Evolutionary conservation across 768 basidiomycete genomes (phyloP), one percentile per base, ranked within the genome.

Genomic region (Boletus patriciae): DNA sequence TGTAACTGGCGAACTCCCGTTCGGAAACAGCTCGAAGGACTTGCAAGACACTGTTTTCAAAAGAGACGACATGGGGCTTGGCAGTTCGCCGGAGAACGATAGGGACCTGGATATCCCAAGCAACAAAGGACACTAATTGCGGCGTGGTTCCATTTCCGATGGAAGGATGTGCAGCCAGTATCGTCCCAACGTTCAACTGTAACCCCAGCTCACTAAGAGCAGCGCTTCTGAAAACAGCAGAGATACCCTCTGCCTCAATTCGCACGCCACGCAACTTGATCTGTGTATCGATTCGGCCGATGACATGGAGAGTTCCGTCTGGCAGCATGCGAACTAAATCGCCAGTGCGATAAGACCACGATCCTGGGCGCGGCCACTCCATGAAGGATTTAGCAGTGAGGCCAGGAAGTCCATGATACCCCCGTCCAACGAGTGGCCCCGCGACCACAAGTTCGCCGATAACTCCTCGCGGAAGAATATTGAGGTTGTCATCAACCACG

Each of bases 181-280:
- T 64, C 5, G 80, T 80, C 15, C 71, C 67, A 18, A 70, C 78
- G 50, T 80, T 76, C 38, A 80, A 66, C 42, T 58, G 61, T 27
- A 69, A 27, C 21, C 55, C 62, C 29, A 61, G 61, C 40, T 50
- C 59, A 25, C 41, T 41, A 33, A 41, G 56, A 60, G 52, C 66
- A 34, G 57, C 25, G 18, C 51, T 52, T 44, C 54, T 75, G 19
- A 80, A 62, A 41, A 79, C 73, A 29, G 78, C 71, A n/a, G 77
- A 80, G 25, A 82, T 75, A 7, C 80, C 81, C 57, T 80, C 80
- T 3, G 76, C 74, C 60, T 82, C 81, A 19, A 82, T 81, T n/a
- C 81, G 78, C 19, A 82, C 79, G 25, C 81, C 81, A 37, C 78
- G 74, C 38, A 80, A 62, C 65, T 82, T 82, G 63, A 82, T 77